These are phyloP conservation scores for Ceratocystiopsis minuta DNA, from an alignment of 2,329 filamentous ascomycete species.

Conservation along the genomic window DNA sequence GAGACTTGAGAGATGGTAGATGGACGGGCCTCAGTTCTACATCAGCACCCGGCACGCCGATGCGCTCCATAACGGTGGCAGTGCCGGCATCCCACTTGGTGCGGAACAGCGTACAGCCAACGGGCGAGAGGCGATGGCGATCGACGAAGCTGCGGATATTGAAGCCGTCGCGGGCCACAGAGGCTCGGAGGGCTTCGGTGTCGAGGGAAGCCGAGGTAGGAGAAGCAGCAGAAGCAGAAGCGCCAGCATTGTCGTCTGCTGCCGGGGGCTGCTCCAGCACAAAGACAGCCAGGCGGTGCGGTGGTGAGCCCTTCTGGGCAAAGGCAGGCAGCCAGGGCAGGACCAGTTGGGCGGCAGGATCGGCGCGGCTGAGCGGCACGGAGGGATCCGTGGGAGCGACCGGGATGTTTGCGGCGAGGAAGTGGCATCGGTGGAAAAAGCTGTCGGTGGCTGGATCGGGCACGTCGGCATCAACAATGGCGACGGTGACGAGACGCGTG, in stretches of 20 bases:
- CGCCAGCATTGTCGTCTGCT: conserved; percentile 25
- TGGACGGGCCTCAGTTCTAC: conserved; percentile 72
- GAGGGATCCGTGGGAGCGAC: conserved; percentile 34
- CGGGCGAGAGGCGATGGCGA: conserved; percentile 48
- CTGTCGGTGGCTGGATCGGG: conserved; percentile 57
- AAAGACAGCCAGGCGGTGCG: conserved; percentile 75
- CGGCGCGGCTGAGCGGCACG: conserved; percentile 47
- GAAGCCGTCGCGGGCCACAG: conserved; percentile 47
- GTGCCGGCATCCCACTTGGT: conserved; percentile 79
- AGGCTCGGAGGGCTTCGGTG: conserved; percentile 34
- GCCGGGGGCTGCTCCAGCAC: conserved; percentile 58
- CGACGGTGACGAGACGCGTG: conserved; percentile 65
- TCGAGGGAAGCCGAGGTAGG: conserved; percentile 25
- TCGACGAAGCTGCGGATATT: conserved; percentile 57
- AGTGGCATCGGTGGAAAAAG: conserved; percentile 74
- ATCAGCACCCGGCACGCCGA: conserved; percentile 56
- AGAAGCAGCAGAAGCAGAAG: neutral
- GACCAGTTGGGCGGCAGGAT: conserved; percentile 44
- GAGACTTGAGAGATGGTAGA: conserved; percentile 47
- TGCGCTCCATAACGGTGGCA: conserved; percentile 67
- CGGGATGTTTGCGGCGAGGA: conserved; percentile 52
- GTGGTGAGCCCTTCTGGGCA: conserved; percentile 75
- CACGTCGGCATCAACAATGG: conserved; percentile 79
- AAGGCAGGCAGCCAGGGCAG: conserved; percentile 72
- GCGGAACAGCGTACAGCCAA: conserved; percentile 79